Conservation (phyloP, 805 yeast species). For the Kazachstania psychrophila region DNA sequence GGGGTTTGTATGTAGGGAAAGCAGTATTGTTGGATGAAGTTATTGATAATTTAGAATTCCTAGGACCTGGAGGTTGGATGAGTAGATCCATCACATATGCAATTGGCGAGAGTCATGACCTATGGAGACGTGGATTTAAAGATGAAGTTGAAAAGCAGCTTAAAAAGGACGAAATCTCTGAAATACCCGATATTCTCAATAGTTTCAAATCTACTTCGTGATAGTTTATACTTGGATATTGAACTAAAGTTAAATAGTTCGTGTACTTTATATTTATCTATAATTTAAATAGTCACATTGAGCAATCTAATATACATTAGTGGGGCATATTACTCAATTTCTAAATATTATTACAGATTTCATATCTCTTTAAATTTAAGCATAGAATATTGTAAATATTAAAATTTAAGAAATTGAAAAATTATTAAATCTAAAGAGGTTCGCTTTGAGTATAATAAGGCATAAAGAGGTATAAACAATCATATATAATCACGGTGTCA, state of each 20-base stretch:
- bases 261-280: too few species aligned
- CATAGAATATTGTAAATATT: conserved; percentile 2
- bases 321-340: too few species aligned
- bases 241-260: too few species aligned
- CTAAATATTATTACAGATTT: too few species aligned
- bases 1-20: conserved; percentile 66
- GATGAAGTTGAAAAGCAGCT: conserved; percentile 21
- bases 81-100: conserved; percentile 53
- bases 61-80: conserved; percentile 48
- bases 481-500: not conserved
- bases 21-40: conserved; percentile 77
- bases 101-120: conserved; percentile 68
- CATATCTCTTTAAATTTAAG: too few species aligned
- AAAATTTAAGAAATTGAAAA: not conserved
- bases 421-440: not conserved
- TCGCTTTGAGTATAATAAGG: not conserved
- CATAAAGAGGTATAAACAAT: not conserved
- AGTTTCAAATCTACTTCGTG: conserved; percentile 1
- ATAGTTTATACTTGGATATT: too few species aligned
- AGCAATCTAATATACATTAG: too few species aligned
- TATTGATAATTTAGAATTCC: conserved; percentile 54
- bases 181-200: conserved; percentile 9
- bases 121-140: conserved; percentile 44
- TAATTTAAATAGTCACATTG: too few species aligned
- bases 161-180: conserved; percentile 24